Base-by-base conservation (phyloP, 495 filamentous ascomycete species). In the Hypoxylon perforatum region DNA sequence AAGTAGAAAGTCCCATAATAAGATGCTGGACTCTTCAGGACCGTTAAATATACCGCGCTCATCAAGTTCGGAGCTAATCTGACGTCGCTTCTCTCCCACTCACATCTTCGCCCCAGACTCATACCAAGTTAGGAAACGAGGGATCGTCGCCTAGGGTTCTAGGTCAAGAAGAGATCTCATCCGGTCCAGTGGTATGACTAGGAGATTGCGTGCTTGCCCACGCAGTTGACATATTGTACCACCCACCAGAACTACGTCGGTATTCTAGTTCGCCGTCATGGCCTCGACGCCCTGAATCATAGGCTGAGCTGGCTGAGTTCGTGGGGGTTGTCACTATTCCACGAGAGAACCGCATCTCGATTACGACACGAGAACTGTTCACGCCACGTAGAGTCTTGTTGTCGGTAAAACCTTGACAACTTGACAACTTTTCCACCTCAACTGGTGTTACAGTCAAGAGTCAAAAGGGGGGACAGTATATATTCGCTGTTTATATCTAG, bases 161-260 rank as follows among this genome's bases (percentile, higher is more conserved):
- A 50, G 52, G 52, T 47, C 59, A 50, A 35, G 59, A 48, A 47
- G 38, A 35, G 47, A n/a, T 45, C 28, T 49, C 54, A 53, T 1
- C 25, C 52, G 56, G 48, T 56, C 56, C 55, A 62, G 62, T 65
- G 61, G 62, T 61, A 67, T 61, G 42, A 51, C 25, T 25, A 11
- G 45, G 46, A 9, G 45, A 67, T 72, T 70, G 69, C 72, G 69
- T 70, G 72, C 72, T 74, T 50, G 30, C 21, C 30, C 48, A 47
- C 57, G 11, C 52, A 50, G 61, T 65, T 70, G 67, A 66, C 58
- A 65, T 44, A 70, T 35, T 53, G 25, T 58, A 65, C 64, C 52
- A 54, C 56, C 59, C 59, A 46, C 38, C 57, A 52, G 38, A 39
- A 28, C 58, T 30, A 25, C 15, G 30, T 39, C 48, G 17, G 46